Base-by-base conservation (phyloP, 1,139 yeast genomes). In the Citeromyces hawaiiensis region DNA sequence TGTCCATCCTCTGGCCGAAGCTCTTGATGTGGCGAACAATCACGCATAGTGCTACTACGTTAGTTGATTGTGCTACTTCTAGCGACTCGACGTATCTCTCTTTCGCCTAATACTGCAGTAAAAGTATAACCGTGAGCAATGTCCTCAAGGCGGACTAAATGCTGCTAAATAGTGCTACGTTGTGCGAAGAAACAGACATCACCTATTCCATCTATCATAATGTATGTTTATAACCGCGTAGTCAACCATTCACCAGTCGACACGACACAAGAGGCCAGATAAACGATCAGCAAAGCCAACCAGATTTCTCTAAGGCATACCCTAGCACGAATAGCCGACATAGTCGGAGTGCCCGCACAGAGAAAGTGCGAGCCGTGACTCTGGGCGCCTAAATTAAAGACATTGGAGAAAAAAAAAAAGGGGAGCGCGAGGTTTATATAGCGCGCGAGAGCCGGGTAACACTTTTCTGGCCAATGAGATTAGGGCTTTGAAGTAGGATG, bases 221-320 rank as follows among this genome's bases (percentile, higher is more conserved):
- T 34, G 25, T 18, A 14, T 14, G 32, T 29, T 29, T 29, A 29
- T 29, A 29, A 29, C 32, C 32, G 32, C 32, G 32, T 29, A 29
- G 32, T 29, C 32, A n/a, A 29, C 13, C 32, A 29, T 29, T 6
- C 4, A n/a, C 7, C 21, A 19, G 21, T 29, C 13, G 32, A 29
- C 32, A 29, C 32, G 32, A 29, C 32, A 29, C 13, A 29, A n/a
- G 32, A 29, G 32, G 32, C 32, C 15, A 29, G 32, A 29, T 29
- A 29, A 29, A 29, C 32, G 15, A 29, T 29, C 32, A 29, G 32
- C 21, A 29, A 9, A 29, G 10, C 32, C 9, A 10, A 29, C 15
- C 15, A n/a, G 32, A 29, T 29, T 29, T n/a, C 13, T 29, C 32
- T 29, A 29, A 29, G 32, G 32, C 32, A 29, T 14, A 29, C 32